Base-by-base conservation (phyloP, 2,329 filamentous ascomycete species). In the Cryoendolithus antarcticus region DNA sequence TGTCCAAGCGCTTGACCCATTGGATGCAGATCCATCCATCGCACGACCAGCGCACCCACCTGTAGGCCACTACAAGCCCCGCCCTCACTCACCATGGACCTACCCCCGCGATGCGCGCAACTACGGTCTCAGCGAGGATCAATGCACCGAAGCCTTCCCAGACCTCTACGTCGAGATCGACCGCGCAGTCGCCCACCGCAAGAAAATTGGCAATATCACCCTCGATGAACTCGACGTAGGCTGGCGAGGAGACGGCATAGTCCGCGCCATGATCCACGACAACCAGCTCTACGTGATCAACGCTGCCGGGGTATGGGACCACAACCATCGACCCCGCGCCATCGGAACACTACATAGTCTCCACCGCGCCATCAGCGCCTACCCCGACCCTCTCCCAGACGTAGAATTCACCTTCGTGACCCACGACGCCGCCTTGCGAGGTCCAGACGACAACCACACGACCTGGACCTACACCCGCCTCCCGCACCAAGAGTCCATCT, bases 361-460 rank as follows among this genome's bases (percentile, higher is more conserved):
- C 15, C 57, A 70, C 40, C 64, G 66, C 9, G 66, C 69, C 2
- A 52, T 72, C 8, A 56, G 59, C 11, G 42, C 48, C 21, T 60
- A 62, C 9, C 51, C 60, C 4, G 43, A 44, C 8, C 50, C 44
- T 21, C 57, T 71, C 5, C 68, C 68, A 2, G 61, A 62, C 33
- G 62, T 69, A 35, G 67, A 71, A 46, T 69, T 67, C 48, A 58
- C 63, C 29, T 27, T 27, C 24, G 61, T 65, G 43, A 64, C 61
- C 10, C 55, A 64, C 2, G 64, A 71, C 40, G 35, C 37, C 37
- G 42, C 38, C 10, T 27, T 29, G 3, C 31, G 44, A 5, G 39
- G 47, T 9, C 28, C 30, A 30, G 32, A 34, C 21, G 39, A 41
- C 11, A 47, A 43, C 3, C 46, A 47, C 13, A 46, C 45, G n/a